Percentiles rank a stretch among this genome's conserved stretches.
Evolutionary conservation across 108 stramenopile genomes (phyloP).

Genomic region (Fragilaria radians): DNA sequence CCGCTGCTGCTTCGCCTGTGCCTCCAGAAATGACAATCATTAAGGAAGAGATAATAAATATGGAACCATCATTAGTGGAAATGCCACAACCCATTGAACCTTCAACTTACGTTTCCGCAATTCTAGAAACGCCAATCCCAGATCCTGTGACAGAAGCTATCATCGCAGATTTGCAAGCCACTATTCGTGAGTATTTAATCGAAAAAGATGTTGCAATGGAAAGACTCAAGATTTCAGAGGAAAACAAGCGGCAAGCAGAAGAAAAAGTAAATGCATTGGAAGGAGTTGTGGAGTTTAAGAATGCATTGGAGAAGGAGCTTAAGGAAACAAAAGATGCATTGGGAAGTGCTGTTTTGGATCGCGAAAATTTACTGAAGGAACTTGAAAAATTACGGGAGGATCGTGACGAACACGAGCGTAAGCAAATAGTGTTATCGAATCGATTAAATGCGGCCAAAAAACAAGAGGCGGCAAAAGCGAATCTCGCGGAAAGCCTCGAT

Average conservation of each 20-base stretch:
- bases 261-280: conserved; percentile 5
- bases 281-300: conserved; percentile 3
- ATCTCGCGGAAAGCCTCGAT: conserved; percentile 51
- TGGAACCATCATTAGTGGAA: too few relatives aligned
- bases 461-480: conserved; percentile 59
- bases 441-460: conserved; percentile 71
- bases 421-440: conserved; percentile 53
- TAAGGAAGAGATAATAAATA: too few relatives aligned
- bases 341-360: conserved; percentile 20
- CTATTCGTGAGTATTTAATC: conserved; percentile 56
- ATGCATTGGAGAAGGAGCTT: conserved; percentile 29
- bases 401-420: conserved; percentile 60
- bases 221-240: conserved; percentile 14
- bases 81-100: too few relatives aligned
- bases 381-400: conserved; percentile 39
- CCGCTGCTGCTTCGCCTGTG: too few relatives aligned
- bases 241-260: conserved; percentile 2
- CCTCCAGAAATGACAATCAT: too few relatives aligned
- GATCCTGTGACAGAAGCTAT: conserved; percentile 22
- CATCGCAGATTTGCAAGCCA: conserved; percentile 53
- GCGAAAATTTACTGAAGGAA: conserved; percentile 27
- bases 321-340: conserved; percentile 28
- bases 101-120: background rate
- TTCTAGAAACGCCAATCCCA: conserved; percentile 11
- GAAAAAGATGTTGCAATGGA: conserved; percentile 37